phyloP scores from a whole-genome alignment of 2,329 filamentous ascomycete genomes.

The Botryosphaeria agaves region DNA sequence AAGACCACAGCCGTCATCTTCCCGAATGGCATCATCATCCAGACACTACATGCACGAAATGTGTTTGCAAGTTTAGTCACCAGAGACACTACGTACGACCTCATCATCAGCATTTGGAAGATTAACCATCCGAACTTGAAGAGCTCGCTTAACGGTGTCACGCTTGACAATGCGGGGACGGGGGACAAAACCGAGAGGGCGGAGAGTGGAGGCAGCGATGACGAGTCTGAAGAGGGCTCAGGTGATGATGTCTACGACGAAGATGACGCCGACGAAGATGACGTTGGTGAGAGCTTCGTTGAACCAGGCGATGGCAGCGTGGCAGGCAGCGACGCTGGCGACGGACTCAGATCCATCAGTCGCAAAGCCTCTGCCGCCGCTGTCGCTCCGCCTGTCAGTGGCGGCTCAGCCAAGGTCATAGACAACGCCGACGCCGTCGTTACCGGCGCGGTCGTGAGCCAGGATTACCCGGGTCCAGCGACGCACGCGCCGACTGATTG shows the following conservation, averaged over 20 bases:
- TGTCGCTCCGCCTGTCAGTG: slow-evolving; percentile 18
- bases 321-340: slow-evolving; percentile 33
- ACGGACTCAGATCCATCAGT: slow-evolving; percentile 33
- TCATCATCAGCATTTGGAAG: slow-evolving; percentile 97
- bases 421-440: slow-evolving; percentile 19
- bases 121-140: slow-evolving; percentile 83
- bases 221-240: slow-evolving; percentile 41
- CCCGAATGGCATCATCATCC: slow-evolving; percentile 93
- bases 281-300: slow-evolving; percentile 40
- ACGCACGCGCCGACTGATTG: slow-evolving; percentile 76
- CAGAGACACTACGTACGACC: slow-evolving; percentile 86
- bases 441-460: slow-evolving; percentile 21
- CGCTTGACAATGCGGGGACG: slow-evolving; percentile 55
- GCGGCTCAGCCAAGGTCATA: slow-evolving; percentile 21
- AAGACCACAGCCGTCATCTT: slow-evolving; percentile 90
- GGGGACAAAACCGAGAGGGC: slow-evolving; percentile 86
- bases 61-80: slow-evolving; percentile 92
- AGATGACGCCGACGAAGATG: slow-evolving; percentile 58
- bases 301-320: slow-evolving; percentile 37
- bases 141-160: slow-evolving; percentile 79
- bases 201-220: slow-evolving; percentile 37
- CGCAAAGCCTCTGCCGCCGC: slow-evolving; percentile 53
- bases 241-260: slow-evolving; percentile 68
- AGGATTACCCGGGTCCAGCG: slow-evolving; percentile 71
- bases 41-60: slow-evolving; percentile 87